phyloP scores from a whole-genome alignment of 2,329 filamentous ascomycete species.

The Pleomassaria siparia region DNA sequence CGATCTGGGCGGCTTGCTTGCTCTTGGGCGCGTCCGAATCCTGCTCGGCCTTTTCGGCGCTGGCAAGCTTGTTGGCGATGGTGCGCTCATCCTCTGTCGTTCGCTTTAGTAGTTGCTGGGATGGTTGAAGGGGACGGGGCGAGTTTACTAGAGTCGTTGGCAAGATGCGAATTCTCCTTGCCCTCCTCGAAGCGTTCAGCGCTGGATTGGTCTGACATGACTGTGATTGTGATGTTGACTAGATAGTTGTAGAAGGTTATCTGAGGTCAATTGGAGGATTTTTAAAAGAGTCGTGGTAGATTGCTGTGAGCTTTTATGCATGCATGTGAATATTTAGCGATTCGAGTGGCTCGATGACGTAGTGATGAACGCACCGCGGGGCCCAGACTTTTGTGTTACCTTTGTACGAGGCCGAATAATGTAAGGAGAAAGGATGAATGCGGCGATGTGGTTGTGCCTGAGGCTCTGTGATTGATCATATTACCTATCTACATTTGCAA shows the following conservation, averaged over 20 bases:
- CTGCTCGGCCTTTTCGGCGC: conserved; percentile 58
- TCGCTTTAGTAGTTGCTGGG: not conserved
- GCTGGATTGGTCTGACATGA: conserved; percentile 48
- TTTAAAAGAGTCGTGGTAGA: no score
- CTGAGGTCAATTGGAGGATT: no score
- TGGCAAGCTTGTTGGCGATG: conserved; percentile 70
- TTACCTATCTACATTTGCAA: no score
- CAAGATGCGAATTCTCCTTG: conserved; percentile 66
- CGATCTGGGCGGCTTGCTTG: conserved; percentile 44
- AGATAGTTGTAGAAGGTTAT: not conserved
- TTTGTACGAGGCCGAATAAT: no score
- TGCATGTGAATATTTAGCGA: not conserved
- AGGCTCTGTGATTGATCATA: no score
- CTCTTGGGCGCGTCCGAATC: conserved; percentile 35
- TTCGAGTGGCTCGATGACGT: not conserved
- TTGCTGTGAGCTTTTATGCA: not conserved
- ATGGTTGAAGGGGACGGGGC: not conserved
- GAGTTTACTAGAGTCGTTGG: conserved; percentile 69
- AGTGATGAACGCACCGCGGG: conserved; percentile 1
- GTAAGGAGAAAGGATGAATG: no score
- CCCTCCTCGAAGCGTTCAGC: conserved; percentile 71
- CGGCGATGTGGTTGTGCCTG: no score
- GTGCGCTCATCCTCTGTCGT: conserved; percentile 65
- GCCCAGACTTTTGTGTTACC: no score
- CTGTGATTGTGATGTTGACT: conserved; percentile 55